These are phyloP conservation scores for Xerocomellus intermedius DNA, from an alignment of 768 basidiomycete genomes.

Conservation along the genomic window DNA sequence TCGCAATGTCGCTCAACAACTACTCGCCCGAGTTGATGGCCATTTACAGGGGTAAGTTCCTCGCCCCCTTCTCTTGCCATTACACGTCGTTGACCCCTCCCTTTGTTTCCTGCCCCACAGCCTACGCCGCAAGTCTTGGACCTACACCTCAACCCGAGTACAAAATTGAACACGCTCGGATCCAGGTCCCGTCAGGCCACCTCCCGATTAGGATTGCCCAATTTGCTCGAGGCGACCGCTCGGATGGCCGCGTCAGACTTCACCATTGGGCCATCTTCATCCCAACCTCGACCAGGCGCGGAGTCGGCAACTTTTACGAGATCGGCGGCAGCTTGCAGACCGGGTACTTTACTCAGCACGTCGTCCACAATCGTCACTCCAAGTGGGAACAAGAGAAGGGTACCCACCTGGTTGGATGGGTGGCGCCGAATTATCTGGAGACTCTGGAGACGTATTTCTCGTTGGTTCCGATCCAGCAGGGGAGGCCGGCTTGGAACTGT, in stretches of 20 bases:
- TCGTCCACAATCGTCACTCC: neutral
- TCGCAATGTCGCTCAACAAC: slow-evolving; percentile 1
- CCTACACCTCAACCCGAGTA: slow-evolving; percentile 4
- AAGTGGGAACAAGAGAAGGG: slow-evolving; percentile 4
- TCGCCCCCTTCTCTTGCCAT: no score
- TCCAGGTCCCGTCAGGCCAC: slow-evolving; percentile 1
- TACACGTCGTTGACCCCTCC: neutral
- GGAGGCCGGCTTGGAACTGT: slow-evolving; percentile 2
- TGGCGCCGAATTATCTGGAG: neutral
- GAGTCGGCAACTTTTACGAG: slow-evolving; percentile 10
- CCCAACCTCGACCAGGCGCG: neutral
- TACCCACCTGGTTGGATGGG: slow-evolving; percentile 1
- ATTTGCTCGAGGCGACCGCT: neutral
- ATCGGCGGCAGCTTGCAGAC: neutral
- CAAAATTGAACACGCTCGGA: slow-evolving; percentile 1
- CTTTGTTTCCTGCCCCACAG: neutral
- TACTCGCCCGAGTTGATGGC: slow-evolving; percentile 11
- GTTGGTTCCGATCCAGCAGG: slow-evolving; percentile 1
- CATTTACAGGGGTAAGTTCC: slow-evolving; percentile 2
- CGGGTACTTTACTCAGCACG: neutral
- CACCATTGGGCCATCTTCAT: slow-evolving; percentile 12
- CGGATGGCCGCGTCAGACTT: neutral
- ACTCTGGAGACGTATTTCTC: slow-evolving; percentile 2
- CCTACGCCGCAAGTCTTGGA: slow-evolving; percentile 6
- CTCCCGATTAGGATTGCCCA: slow-evolving; percentile 7